Conservation (phyloP, 108 stramenopile species). For the Conticribra guillardii region DNA sequence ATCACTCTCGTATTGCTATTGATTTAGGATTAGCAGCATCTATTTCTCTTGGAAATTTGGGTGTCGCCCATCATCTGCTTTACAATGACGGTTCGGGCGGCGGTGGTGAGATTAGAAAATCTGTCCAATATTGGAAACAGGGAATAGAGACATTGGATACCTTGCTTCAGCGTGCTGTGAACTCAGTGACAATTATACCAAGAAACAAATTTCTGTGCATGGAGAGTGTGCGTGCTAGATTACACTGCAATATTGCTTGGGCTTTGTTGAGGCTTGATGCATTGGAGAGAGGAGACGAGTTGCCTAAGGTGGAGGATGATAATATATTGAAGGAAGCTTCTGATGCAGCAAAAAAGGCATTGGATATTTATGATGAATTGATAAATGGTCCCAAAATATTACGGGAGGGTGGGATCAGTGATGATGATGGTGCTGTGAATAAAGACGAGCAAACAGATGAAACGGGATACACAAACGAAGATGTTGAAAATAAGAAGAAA, state of each 20-base stretch:
- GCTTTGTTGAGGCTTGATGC: slow-evolving; percentile 20
- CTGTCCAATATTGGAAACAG: slow-evolving; percentile 27
- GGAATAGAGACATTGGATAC: slow-evolving; percentile 35
- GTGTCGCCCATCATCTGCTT: slow-evolving; percentile 23
- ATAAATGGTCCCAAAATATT: slow-evolving; percentile 34
- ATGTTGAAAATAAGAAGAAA: slow-evolving; percentile 10
- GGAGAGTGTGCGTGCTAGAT: slow-evolving; percentile 44
- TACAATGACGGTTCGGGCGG: neutral
- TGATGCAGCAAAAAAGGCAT: slow-evolving; percentile 67
- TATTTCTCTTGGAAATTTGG: slow-evolving; percentile 40
- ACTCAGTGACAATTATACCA: slow-evolving; percentile 29
- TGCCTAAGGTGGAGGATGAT: slow-evolving; percentile 10
- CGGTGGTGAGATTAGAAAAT: neutral
- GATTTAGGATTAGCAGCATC: slow-evolving; percentile 47
- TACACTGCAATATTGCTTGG: slow-evolving; percentile 50
- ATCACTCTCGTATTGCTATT: slow-evolving; percentile 28
- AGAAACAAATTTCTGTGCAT: slow-evolving; percentile 35
- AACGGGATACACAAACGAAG: slow-evolving; percentile 2
- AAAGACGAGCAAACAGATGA: slow-evolving; percentile 7
- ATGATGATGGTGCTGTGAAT: slow-evolving; percentile 27
- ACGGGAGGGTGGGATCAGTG: slow-evolving; percentile 3
- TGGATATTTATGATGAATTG: slow-evolving; percentile 63
- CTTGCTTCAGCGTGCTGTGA: slow-evolving; percentile 27
- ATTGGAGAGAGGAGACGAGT: neutral
- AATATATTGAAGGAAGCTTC: slow-evolving; percentile 64